Conservation (phyloP, 176 grass and related monocot genomes). For the Carex myosuroides region DNA sequence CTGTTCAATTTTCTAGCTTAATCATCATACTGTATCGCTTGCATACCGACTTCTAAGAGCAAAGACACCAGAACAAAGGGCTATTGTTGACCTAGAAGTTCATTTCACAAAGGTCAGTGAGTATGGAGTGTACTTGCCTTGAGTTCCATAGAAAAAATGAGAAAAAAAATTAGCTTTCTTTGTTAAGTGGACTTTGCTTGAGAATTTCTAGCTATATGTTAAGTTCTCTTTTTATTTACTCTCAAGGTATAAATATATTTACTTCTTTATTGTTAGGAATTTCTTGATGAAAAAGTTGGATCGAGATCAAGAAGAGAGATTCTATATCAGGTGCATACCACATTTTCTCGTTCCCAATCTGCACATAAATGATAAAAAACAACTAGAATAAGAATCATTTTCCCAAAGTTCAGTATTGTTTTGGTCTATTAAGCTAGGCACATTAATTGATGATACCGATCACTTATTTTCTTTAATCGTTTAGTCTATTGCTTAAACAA, state of each 20-base stretch:
- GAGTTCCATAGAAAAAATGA: background rate
- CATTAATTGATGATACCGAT: background rate
- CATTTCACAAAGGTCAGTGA: constrained; percentile 63
- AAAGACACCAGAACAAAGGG: constrained; percentile 67
- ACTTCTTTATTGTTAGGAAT: constrained; percentile 31
- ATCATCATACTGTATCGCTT: constrained; percentile 52
- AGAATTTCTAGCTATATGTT: background rate
- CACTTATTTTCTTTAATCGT: background rate
- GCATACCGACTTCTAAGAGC: constrained; percentile 59
- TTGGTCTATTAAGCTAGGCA: background rate
- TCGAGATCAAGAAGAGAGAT: constrained; percentile 50
- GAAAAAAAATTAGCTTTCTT: background rate
- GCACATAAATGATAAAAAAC: background rate
- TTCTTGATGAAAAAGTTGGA: constrained; percentile 65
- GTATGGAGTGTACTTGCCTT: background rate
- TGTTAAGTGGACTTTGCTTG: background rate
- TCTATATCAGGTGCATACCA: constrained; percentile 47
- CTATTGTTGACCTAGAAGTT: constrained; percentile 62
- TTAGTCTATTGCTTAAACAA: background rate
- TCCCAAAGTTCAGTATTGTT: background rate
- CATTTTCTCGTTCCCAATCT: background rate
- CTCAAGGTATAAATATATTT: background rate
- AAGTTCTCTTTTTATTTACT: constrained; percentile 8
- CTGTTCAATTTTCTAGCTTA: constrained; percentile 34
- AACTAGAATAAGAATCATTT: background rate